Percentiles rank a stretch among this genome's conserved stretches.
Evolutionary conservation across 768 basidiomycete species (phyloP).

Genomic region (Termitomyces heimii): DNA sequence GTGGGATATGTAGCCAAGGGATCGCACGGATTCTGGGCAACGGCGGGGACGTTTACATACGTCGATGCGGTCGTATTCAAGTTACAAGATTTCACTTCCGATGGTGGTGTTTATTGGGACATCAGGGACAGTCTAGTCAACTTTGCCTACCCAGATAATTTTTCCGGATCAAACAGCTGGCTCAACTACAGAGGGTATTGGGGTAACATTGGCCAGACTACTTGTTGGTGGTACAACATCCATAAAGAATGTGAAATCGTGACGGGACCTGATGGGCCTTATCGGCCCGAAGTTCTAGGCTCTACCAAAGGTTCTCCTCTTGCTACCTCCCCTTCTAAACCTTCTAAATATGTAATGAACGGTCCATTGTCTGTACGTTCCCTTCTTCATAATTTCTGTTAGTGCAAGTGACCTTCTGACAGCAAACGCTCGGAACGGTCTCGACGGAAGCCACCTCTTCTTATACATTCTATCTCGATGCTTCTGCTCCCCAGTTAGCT

Average conservation of each 20-base stretch:
- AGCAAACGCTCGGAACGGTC: slow-evolving; percentile 13
- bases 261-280: slow-evolving; percentile 12
- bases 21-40: slow-evolving; percentile 16
- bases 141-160: slow-evolving; percentile 11
- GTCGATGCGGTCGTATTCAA: slow-evolving; percentile 11
- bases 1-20: slow-evolving; percentile 14
- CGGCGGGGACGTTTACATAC: slow-evolving; percentile 13
- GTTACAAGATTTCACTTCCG: slow-evolving; percentile 12
- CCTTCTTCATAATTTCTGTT: not conserved
- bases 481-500: not conserved
- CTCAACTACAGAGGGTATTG: slow-evolving; percentile 15
- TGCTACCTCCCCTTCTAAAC: too few species aligned
- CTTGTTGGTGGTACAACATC: slow-evolving; percentile 13
- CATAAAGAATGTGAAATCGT: slow-evolving; percentile 13
- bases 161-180: slow-evolving; percentile 10
- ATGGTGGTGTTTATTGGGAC: slow-evolving; percentile 13
- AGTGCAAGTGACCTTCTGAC: not conserved
- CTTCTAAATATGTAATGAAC: not conserved
- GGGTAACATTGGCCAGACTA: slow-evolving; percentile 13
- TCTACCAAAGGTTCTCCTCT: not conserved
- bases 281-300: slow-evolving; percentile 12
- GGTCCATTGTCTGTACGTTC: slow-evolving; percentile 11
- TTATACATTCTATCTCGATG: slow-evolving; percentile 10
- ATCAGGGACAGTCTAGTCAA: slow-evolving; percentile 8
- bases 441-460: slow-evolving; percentile 10